Percentiles rank a stretch among this genome's conserved stretches.
Evolutionary conservation across 306 rosid species (phyloP).

Genomic region (Corylus americana): DNA sequence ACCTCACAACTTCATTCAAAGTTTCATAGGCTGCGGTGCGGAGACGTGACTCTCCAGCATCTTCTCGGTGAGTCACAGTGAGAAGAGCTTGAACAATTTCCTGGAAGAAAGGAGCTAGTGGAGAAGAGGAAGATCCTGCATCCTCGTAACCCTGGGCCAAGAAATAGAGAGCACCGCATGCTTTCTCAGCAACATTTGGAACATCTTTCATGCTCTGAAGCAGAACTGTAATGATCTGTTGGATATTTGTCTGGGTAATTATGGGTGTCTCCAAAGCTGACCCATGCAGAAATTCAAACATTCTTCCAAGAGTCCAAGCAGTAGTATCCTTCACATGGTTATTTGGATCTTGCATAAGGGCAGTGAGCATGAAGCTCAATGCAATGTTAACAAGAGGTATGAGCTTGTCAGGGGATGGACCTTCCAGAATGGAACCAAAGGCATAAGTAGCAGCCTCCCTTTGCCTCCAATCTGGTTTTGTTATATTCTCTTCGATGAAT

Average conservation of each 20-base stretch:
- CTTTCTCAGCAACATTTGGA: conserved; percentile 97
- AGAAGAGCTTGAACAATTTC: conserved; percentile 81
- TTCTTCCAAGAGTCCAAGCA: conserved; percentile 98
- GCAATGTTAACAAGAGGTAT: conserved; percentile 78
- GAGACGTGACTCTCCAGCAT: conserved; percentile 87
- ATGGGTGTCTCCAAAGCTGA: conserved; percentile 77
- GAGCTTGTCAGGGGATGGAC: conserved; percentile 89
- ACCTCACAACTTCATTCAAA: conserved; percentile 89
- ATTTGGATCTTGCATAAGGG: conserved; percentile 75
- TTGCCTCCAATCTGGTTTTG: conserved; percentile 91
- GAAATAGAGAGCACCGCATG: conserved; percentile 93
- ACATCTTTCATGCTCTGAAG: conserved; percentile 91
- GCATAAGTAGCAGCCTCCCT: conserved; percentile 97
- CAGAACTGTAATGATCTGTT: conserved; percentile 76
- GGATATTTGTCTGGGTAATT: conserved; percentile 72
- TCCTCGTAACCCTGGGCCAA: conserved; percentile 95
- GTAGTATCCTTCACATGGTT: conserved; percentile 95
- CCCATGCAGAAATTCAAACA: conserved; percentile 90
- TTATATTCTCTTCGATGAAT: conserved; percentile 84
- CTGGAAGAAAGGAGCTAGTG: conserved; percentile 75
- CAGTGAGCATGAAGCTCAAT: conserved; percentile 74
- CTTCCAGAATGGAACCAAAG: conserved; percentile 92
- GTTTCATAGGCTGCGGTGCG: conserved; percentile 95
- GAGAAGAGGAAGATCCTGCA: conserved; percentile 62
- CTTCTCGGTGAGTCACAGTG: conserved; percentile 78